Evolutionary conservation across 108 stramenopile species (phyloP), one percentile per base, ranked within the genome.

Genomic region (Pseudonitzschia multiseries): DNA sequence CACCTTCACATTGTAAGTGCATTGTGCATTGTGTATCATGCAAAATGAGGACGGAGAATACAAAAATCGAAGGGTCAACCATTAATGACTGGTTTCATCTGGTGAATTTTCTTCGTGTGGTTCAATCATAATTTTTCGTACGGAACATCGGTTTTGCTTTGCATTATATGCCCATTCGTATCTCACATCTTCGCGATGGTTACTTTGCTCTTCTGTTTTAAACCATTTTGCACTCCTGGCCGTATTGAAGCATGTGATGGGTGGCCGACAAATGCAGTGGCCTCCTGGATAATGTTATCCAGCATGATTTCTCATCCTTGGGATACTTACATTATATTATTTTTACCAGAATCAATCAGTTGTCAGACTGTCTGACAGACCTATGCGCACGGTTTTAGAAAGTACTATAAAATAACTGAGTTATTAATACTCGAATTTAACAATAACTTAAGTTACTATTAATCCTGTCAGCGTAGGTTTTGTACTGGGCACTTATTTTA

Each of bases 201-300:
- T 48, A 14, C 2, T 8, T 48, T 48, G 14, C 46, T 48, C 18
- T 48, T 14, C 1, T 48, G 46, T 48, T 14, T 18, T 5, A 18
- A 18, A 18, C 1, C 18, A 8, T 14, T 48, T 14, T 14, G 8
- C 18, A 2, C 9, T 48, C 46, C 18, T 48, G 14, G 46, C 4
- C 13, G 13, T 18, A 14, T 8, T 67, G 42, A 28, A 91, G 28
- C 96, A 97, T 75, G 92, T 98, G 31, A 57, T 98, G 52, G 97
- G 97, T 69, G 97, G 97, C 68, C 54, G 93, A 31, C 93, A 91
- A 76, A 85, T 97, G 93, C 62, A 57, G n/a, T 97, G 96, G 96
- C 96, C 96, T n/a, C 96, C 96, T 29, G 94, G 94, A 57, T 95
- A 83, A 83, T 27, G 3, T 31, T 6, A 48, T 48, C 13, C 36